Percentiles rank a stretch among this genome's conserved stretches.
These are phyloP conservation scores for carrot (Daucus carota) DNA, from an alignment of 129 eudicot species.

Conservation along the genomic window DNA sequence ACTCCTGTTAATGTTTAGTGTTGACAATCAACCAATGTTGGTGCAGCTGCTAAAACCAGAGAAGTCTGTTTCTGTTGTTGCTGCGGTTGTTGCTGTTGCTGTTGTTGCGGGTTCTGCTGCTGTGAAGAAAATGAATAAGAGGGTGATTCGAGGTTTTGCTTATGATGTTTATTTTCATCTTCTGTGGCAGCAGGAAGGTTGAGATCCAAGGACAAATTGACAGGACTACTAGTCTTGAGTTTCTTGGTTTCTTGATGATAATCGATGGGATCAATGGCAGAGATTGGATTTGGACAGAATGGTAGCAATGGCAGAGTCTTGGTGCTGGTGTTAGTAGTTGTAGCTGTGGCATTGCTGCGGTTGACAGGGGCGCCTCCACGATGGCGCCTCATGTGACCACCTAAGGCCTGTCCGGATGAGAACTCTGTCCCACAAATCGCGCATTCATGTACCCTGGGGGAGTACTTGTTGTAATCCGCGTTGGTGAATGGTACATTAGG, in stretches of 20 bases:
- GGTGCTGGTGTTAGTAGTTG: slow-evolving; percentile 17
- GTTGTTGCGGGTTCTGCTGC: slow-evolving; percentile 28
- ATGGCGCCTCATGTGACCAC: slow-evolving; percentile 98
- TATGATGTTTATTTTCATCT: slow-evolving; percentile 29
- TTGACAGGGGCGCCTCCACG: slow-evolving; percentile 26
- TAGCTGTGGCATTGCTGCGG: neutral
- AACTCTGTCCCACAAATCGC: slow-evolving; percentile 87
- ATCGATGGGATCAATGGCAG: slow-evolving; percentile 1
- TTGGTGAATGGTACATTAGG: slow-evolving; percentile 11
- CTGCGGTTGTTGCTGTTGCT: slow-evolving; percentile 27
- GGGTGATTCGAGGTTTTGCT: neutral
- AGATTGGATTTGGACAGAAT: slow-evolving; percentile 3
- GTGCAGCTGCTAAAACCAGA: slow-evolving; percentile 42
- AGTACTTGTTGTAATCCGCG: slow-evolving; percentile 21
- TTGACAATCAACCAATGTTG: slow-evolving; percentile 80
- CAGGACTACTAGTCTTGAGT: slow-evolving; percentile 9
- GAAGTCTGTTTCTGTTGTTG: slow-evolving; percentile 32
- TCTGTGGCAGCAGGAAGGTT: slow-evolving; percentile 82
- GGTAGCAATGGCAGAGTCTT: slow-evolving; percentile 34
- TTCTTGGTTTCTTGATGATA: slow-evolving; percentile 18
- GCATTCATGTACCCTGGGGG: slow-evolving; percentile 71
- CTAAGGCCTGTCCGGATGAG: slow-evolving; percentile 89
- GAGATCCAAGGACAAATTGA: slow-evolving; percentile 58
- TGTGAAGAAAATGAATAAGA: slow-evolving; percentile 1
- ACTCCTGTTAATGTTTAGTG: slow-evolving; percentile 35